Conservation (phyloP, 495 filamentous ascomycete species). For the Penicillium fimorum region DNA sequence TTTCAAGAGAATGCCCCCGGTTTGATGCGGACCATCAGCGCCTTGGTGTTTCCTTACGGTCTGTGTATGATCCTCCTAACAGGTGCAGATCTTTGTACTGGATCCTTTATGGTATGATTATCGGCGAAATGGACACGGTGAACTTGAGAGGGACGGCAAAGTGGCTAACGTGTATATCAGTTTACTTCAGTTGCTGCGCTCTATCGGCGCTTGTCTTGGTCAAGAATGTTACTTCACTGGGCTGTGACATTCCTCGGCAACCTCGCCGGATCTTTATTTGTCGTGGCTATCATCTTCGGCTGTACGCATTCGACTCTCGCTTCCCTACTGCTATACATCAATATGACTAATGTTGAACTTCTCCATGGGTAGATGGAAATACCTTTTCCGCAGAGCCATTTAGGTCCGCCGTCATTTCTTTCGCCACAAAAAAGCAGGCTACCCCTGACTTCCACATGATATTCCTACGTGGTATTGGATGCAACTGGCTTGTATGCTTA, state of each 20-base stretch:
- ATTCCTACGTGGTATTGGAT: constrained; percentile 59
- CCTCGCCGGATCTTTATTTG: constrained; percentile 57
- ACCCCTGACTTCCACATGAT: constrained; percentile 57
- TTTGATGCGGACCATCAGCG: constrained; percentile 54
- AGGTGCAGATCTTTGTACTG: constrained; percentile 59
- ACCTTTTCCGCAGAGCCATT: constrained; percentile 54
- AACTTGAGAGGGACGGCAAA: neutral
- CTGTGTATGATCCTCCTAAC: constrained; percentile 60
- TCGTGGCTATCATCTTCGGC: constrained; percentile 58
- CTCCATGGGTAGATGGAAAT: constrained; percentile 57
- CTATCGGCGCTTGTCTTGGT: constrained; percentile 49
- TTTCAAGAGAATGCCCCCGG: constrained; percentile 60
- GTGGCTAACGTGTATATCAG: constrained; percentile 22
- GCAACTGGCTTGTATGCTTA: constrained; percentile 65
- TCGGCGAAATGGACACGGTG: neutral
- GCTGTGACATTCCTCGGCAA: constrained; percentile 59
- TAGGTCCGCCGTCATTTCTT: constrained; percentile 46
- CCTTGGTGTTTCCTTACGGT: constrained; percentile 58
- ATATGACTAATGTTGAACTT: neutral
- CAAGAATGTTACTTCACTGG: constrained; percentile 54
- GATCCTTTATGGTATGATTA: constrained; percentile 53
- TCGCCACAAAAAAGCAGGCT: constrained; percentile 56
- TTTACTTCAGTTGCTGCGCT: constrained; percentile 56
- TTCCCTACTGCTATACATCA: neutral
- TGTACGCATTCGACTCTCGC: constrained; percentile 35